Evolutionary conservation across 352 stramenopile species (phyloP), one percentile per base, ranked within the genome.

Genomic region (Saprolegnia parasitica): DNA sequence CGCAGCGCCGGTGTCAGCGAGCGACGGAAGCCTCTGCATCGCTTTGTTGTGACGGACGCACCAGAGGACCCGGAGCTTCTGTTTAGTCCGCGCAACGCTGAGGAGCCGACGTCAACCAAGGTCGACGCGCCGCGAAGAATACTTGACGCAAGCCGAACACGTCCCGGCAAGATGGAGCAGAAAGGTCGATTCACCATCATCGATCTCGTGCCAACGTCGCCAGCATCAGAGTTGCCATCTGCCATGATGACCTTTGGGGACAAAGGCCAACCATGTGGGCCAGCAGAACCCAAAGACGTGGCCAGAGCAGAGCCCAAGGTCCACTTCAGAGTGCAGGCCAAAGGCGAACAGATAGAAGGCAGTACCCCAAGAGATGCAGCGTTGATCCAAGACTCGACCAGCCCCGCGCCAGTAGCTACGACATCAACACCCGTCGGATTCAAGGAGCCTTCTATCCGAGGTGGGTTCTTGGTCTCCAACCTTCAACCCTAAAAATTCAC

Each of bases 181-280:
- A 68, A 68, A 29, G 62, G 62, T 13, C 39, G 62, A 9, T 68
- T 68, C 29, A 68, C 62, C 15, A 68, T 68, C 62, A 68, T 68
- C 1, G 62, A 68, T 26, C 42, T 68, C 39, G 32, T 68, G n/a
- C 62, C 62, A 57, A 57, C 62, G 6, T 68, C 62, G 13, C 62
- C 62, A 40, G 21, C 8, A 32, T 32, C 57, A 8, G 57, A 65
- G 29, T 35, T 35, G 29, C 29, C 29, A 5, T 35, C 29, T 35
- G 29, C 29, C 29, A 35, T n/a, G 23, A 65, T 20, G 2, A 29
- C 4, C 18, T 26, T 20, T 0, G 16, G n/a, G 42, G 0, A 26
- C n/a, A 37, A 15, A 13, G 23, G 1, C 26, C 23, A 23, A 39
- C 26, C 40, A 4, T 39, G n/a, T 54, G 50, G 23, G 26, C 42